Percentiles rank a stretch among this genome's conserved stretches.
These are phyloP conservation scores for Begonia loranthoides DNA, from an alignment of 306 rosid species.

Conservation along the genomic window DNA sequence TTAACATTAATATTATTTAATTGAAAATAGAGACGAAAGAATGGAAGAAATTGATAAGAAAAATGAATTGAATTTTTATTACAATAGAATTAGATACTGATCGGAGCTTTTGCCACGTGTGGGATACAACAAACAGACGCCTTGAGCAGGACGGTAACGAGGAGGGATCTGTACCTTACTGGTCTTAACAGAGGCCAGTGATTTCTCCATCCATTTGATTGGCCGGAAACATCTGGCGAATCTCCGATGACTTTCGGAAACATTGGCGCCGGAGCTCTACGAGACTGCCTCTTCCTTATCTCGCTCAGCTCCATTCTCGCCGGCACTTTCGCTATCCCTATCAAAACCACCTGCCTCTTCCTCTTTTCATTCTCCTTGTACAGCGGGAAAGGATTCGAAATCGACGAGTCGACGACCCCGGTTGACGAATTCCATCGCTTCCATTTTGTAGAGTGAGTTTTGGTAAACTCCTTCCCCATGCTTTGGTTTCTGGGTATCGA, in stretches of 20 bases:
- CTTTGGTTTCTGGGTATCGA: constrained; percentile 7
- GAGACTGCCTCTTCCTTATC: constrained; percentile 24
- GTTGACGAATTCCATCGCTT: neutral
- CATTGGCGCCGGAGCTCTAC: constrained; percentile 15
- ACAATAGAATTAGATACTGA: no score
- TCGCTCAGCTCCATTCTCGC: constrained; percentile 30
- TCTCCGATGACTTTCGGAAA: constrained; percentile 11
- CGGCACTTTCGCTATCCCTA: constrained; percentile 23
- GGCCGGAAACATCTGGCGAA: constrained; percentile 2
- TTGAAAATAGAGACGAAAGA: no score
- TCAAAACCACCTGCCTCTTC: constrained; percentile 19
- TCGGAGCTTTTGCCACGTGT: neutral
- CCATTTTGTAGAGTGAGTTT: neutral
- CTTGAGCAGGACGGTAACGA: constrained; percentile 15
- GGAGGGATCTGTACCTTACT: constrained; percentile 15
- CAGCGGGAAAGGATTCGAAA: neutral
- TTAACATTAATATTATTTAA: no score
- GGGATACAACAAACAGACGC: constrained; percentile 20
- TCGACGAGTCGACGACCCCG: neutral
- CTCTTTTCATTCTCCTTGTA: neutral
- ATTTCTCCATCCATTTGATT: constrained; percentile 2
- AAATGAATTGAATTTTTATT: no score
- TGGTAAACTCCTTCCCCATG: neutral
- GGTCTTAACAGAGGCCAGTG: constrained; percentile 16
- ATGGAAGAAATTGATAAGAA: no score